Percentiles rank a stretch among this genome's conserved stretches.
Conservation (phyloP, 768 basidiomycete species). For the Lactarius sp. region DNA sequence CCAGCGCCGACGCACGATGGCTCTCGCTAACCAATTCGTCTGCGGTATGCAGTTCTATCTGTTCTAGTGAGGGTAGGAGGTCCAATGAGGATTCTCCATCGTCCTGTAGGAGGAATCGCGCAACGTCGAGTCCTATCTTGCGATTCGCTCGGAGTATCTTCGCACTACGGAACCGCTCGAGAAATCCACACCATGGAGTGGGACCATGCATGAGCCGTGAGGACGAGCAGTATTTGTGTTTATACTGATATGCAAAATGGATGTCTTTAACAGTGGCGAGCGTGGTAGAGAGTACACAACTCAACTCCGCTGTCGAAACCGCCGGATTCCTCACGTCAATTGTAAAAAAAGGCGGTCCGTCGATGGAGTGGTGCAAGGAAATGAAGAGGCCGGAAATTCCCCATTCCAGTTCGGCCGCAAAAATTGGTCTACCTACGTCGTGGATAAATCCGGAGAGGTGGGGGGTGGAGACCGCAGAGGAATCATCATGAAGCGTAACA, state of each 20-base stretch:
- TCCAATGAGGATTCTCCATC: neutral
- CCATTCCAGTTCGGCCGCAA: neutral
- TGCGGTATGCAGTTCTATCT: neutral
- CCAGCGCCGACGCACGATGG: neutral
- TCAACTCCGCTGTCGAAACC: no score
- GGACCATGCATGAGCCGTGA: no score
- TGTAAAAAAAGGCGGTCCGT: neutral
- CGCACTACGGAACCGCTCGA: neutral
- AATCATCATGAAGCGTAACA: neutral
- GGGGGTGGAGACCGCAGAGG: neutral
- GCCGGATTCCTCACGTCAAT: neutral
- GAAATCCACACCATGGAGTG: neutral
- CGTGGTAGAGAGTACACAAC: no score
- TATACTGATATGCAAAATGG: neutral
- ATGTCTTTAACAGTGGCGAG: no score
- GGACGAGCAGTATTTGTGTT: no score
- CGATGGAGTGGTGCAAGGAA: neutral
- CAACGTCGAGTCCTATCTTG: neutral
- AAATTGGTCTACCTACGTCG: no score
- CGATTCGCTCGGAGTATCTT: neutral
- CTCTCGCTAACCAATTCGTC: fast-evolving
- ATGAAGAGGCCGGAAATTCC: fast-evolving
- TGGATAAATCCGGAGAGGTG: neutral
- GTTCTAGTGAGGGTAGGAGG: neutral
- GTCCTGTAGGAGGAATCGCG: neutral